Conservation (phyloP, 192 early-diverging fungal genomes). For the Backusella westeae region DNA sequence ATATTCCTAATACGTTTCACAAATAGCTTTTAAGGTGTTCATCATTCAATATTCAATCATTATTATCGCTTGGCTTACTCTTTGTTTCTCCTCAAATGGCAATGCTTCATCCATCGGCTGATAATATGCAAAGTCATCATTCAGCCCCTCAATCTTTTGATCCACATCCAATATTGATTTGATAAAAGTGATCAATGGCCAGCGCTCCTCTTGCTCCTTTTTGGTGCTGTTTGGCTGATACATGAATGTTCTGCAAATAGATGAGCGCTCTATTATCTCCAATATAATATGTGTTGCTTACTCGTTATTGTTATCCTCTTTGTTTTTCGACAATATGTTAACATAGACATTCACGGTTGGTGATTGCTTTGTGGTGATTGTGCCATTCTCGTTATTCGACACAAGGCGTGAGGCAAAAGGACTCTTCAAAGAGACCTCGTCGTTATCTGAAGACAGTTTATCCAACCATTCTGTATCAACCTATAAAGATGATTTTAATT, state of each 20-base stretch:
- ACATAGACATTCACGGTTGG: slow-evolving; percentile 37
- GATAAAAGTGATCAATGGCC: slow-evolving; percentile 22
- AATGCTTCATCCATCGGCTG: slow-evolving; percentile 23
- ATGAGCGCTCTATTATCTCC: neutral
- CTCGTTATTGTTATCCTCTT: neutral
- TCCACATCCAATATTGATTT: slow-evolving; percentile 20
- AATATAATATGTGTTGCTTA: neutral
- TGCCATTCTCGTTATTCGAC: neutral
- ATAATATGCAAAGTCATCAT: slow-evolving; percentile 23
- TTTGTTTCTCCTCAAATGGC: neutral
- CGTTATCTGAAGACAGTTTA: slow-evolving; percentile 7
- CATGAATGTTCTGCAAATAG: neutral
- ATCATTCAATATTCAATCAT: neutral
- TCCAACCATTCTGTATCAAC: slow-evolving; percentile 48
- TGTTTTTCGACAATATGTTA: slow-evolving; percentile 21
- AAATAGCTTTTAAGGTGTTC: slow-evolving; percentile 22
- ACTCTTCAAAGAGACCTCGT: slow-evolving; percentile 2
- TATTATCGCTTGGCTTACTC: neutral
- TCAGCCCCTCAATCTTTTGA: neutral
- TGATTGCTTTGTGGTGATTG: slow-evolving; percentile 13
- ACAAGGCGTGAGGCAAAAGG: slow-evolving; percentile 17
- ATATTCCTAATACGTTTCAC: slow-evolving; percentile 37
- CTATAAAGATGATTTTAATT: slow-evolving; percentile 13
- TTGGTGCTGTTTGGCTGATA: neutral
- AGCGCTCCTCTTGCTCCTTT: slow-evolving; percentile 4